These are phyloP conservation scores for Corymbia maculata DNA, from an alignment of 345 rosid genomes.

Conservation along the genomic window DNA sequence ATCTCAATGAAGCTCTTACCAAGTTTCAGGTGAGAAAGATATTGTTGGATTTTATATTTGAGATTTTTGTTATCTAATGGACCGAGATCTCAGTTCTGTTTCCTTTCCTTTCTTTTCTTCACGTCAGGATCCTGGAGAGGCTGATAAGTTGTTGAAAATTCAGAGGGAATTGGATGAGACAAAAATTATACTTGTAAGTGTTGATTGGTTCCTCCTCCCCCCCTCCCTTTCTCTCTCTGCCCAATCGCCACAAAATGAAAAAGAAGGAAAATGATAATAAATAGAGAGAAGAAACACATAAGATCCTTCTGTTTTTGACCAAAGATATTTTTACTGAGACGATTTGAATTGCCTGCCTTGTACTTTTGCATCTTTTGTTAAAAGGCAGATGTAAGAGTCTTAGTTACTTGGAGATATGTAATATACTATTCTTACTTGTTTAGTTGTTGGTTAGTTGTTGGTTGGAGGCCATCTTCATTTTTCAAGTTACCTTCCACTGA, in stretches of 20 bases:
- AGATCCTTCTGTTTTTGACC: not conserved
- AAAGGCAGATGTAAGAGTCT: not conserved
- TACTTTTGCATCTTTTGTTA: not conserved
- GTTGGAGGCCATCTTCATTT: not conserved
- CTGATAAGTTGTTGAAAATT: constrained; percentile 90
- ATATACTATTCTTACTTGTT: not conserved
- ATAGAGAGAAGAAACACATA: not conserved
- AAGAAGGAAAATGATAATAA: not conserved
- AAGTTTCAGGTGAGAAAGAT: constrained; percentile 61
- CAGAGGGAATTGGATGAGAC: constrained; percentile 99
- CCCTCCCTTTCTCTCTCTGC: not conserved
- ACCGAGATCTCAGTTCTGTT: not conserved
- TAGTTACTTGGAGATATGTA: not conserved
- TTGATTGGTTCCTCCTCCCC: not conserved
- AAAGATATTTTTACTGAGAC: not conserved
- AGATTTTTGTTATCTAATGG: not conserved
- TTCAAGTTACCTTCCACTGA: not conserved
- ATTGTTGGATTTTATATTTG: not conserved
- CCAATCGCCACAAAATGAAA: not conserved
- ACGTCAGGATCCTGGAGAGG: constrained; percentile 94
- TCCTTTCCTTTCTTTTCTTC: not conserved
- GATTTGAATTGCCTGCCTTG: not conserved
- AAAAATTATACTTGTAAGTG: constrained; percentile 91
- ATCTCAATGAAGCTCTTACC: constrained; percentile 59
- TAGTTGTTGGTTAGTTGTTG: not conserved